Evolutionary conservation across 2,329 filamentous ascomycete species (phyloP).

Genomic region (Phaeosphaeriaceae sp.): DNA sequence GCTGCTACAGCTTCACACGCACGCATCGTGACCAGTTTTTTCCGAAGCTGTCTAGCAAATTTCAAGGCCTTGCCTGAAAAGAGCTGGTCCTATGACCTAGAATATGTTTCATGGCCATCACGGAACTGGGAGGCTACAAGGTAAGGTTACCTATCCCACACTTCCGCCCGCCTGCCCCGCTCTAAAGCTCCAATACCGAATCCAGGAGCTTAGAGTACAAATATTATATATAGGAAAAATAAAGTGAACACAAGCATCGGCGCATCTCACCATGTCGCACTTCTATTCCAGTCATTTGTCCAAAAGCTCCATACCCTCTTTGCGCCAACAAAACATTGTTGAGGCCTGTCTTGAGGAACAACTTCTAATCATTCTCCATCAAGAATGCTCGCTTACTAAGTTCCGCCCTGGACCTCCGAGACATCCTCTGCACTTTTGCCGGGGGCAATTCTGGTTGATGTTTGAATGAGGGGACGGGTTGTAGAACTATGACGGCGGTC

Average conservation of each 20-base stretch:
- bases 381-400: slow-evolving; percentile 16
- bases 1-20: slow-evolving; percentile 17
- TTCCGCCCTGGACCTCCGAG: neutral
- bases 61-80: slow-evolving; percentile 1
- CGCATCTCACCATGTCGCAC: slow-evolving; percentile 16
- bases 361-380: slow-evolving; percentile 10
- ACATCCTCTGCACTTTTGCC: slow-evolving; percentile 12
- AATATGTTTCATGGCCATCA: slow-evolving; percentile 24
- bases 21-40: slow-evolving; percentile 6
- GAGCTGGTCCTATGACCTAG: slow-evolving; percentile 5
- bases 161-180: slow-evolving; percentile 21
- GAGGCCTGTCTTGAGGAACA: no score
- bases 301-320: slow-evolving; percentile 9
- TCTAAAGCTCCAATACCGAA: slow-evolving; percentile 25
- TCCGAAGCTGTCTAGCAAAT: no score
- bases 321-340: slow-evolving; percentile 25
- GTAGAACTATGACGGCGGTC: neutral
- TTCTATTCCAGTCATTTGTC: slow-evolving; percentile 4
- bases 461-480: neutral
- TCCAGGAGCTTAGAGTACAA: slow-evolving; percentile 19
- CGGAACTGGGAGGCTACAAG: slow-evolving; percentile 17
- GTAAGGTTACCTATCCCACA: slow-evolving; percentile 10
- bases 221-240: slow-evolving; percentile 21
- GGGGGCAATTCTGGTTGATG: slow-evolving; percentile 9
- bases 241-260: slow-evolving; percentile 24